These are phyloP conservation scores for Apiospora kogelbergensis DNA, from an alignment of 2,329 filamentous ascomycete genomes.

Conservation along the genomic window DNA sequence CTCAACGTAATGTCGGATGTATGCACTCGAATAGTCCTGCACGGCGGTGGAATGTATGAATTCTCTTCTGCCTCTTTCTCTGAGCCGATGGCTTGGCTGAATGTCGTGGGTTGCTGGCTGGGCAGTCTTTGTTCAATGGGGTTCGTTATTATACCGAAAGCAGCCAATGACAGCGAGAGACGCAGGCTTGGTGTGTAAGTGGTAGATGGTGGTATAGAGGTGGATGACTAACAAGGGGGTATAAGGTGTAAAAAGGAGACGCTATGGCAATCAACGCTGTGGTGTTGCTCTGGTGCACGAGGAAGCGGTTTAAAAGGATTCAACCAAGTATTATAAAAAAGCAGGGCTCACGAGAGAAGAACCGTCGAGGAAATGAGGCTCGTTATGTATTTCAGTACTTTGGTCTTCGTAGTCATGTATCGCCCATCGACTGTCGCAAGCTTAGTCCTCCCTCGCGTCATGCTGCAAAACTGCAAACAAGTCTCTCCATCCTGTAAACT, in stretches of 20 bases:
- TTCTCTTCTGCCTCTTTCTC: not conserved
- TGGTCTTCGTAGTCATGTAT: not conserved
- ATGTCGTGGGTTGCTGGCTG: not conserved
- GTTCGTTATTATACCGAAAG: slow-evolving; percentile 3
- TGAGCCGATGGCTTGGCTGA: not conserved
- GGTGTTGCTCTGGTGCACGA: not conserved
- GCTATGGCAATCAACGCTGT: slow-evolving; percentile 10
- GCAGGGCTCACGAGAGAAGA: not conserved
- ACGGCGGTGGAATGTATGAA: not conserved
- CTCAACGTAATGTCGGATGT: not conserved
- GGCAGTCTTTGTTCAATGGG: slow-evolving; percentile 10
- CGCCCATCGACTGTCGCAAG: slow-evolving; percentile 10
- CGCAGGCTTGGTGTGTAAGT: not conserved
- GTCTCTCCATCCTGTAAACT: slow-evolving; percentile 25
- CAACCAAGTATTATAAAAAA: not conserved
- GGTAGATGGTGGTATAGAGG: slow-evolving; percentile 1
- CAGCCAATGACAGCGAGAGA: not conserved
- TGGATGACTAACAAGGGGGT: slow-evolving; percentile 7
- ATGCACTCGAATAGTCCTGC: not conserved
- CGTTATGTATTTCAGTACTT: slow-evolving; percentile 4
- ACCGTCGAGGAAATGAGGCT: not conserved
- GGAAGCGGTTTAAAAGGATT: not conserved
- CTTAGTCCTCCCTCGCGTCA: slow-evolving; percentile 17
- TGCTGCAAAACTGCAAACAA: slow-evolving; percentile 19
- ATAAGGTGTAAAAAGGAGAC: slow-evolving; percentile 14